Conservation (phyloP, 306 rosid genomes). For the Cajanus cajan region DNA sequence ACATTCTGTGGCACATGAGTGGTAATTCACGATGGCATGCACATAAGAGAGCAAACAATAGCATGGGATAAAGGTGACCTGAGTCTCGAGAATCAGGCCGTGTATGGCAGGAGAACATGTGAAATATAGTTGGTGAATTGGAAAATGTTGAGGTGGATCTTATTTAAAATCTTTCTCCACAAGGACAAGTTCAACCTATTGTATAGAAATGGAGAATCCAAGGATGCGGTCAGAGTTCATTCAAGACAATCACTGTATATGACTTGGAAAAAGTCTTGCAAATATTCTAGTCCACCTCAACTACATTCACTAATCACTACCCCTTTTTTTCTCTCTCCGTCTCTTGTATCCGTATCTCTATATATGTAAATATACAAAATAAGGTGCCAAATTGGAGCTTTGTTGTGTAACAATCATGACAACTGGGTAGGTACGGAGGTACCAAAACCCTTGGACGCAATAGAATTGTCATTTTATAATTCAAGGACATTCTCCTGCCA, state of each 20-base stretch:
- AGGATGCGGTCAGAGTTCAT: conserved; percentile 51
- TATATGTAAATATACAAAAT: neutral
- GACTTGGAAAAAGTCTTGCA: conserved; percentile 24
- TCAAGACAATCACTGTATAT: conserved; percentile 38
- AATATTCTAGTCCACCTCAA: conserved; percentile 55
- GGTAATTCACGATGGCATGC: conserved; percentile 7
- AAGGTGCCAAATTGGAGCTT: neutral
- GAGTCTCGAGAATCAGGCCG: conserved; percentile 76
- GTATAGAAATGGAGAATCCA: conserved; percentile 64
- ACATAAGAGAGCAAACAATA: neutral
- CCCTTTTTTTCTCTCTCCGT: neutral
- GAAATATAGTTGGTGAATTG: conserved; percentile 81
- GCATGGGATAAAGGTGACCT: conserved; percentile 51
- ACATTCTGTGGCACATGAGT: neutral
- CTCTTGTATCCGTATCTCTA: neutral
- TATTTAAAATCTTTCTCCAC: conserved; percentile 24
- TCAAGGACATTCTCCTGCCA: conserved; percentile 17
- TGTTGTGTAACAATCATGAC: conserved; percentile 14
- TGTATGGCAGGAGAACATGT: conserved; percentile 69
- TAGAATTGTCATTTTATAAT: conserved; percentile 2
- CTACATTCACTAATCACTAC: conserved; percentile 30
- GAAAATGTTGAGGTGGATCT: conserved; percentile 63
- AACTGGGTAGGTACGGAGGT: neutral
- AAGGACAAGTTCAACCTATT: conserved; percentile 29
- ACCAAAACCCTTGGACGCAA: neutral